phyloP scores from a whole-genome alignment of 306 rosid genomes.

The Pachyrhizus erosus region DNA sequence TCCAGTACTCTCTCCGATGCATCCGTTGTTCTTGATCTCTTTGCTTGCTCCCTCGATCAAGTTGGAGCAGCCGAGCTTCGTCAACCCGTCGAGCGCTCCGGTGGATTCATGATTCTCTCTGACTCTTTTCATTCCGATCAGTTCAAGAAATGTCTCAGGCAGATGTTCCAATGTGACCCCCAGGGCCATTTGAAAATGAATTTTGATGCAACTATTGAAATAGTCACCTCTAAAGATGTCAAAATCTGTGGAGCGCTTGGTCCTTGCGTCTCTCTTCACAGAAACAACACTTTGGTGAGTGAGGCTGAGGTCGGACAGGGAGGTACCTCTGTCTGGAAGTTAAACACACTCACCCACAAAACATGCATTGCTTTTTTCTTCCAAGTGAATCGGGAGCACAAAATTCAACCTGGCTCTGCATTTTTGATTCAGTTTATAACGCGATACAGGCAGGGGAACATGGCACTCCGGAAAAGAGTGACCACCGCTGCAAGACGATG shows the following conservation, averaged over 20 bases:
- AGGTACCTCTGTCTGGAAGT: slow-evolving; percentile 83
- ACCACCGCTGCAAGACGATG: slow-evolving; percentile 96
- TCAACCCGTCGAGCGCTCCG: slow-evolving; percentile 71
- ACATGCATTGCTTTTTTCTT: slow-evolving; percentile 91
- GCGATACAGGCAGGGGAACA: slow-evolving; percentile 72
- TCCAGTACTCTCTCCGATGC: slow-evolving; percentile 63
- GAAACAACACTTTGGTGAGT: slow-evolving; percentile 63
- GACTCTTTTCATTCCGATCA: slow-evolving; percentile 78
- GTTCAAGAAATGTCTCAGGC: slow-evolving; percentile 74
- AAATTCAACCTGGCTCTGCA: slow-evolving; percentile 78
- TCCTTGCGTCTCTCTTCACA: slow-evolving; percentile 80
- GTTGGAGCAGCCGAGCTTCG: slow-evolving; percentile 82
- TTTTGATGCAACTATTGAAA: slow-evolving; percentile 82
- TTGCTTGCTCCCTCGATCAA: slow-evolving; percentile 93
- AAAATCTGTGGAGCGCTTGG: slow-evolving; percentile 94
- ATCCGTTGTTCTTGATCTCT: slow-evolving; percentile 75
- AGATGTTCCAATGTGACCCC: slow-evolving; percentile 59
- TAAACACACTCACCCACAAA: slow-evolving; percentile 67
- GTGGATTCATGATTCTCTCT: slow-evolving; percentile 79
- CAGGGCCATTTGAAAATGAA: slow-evolving; percentile 74
- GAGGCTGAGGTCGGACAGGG: slow-evolving; percentile 74
- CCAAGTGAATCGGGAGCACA: slow-evolving; percentile 68
- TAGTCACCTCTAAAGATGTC: slow-evolving; percentile 82
- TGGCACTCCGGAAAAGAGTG: slow-evolving; percentile 72
- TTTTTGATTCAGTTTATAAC: slow-evolving; percentile 83